Evolutionary conservation across 2,329 filamentous ascomycete genomes (phyloP).

Genomic region (Chaetomiaceae sp.): DNA sequence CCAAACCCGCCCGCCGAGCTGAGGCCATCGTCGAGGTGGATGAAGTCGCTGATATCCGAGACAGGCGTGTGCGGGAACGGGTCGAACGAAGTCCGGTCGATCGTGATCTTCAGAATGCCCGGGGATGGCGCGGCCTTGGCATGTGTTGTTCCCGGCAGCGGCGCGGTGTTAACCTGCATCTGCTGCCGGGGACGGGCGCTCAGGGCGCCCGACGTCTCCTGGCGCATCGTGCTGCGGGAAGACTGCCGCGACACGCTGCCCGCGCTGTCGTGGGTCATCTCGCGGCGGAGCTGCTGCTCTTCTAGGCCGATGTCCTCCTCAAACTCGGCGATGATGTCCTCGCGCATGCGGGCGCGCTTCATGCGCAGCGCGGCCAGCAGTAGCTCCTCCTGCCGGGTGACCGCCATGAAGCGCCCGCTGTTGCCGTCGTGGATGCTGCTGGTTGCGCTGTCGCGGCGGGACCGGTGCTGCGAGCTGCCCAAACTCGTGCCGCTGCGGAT

Average conservation of each 20-base stretch:
- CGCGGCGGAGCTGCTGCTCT: slow-evolving; percentile 15
- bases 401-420: slow-evolving; percentile 47
- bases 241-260: slow-evolving; percentile 23
- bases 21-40: slow-evolving; percentile 5
- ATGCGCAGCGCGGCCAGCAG: slow-evolving; percentile 50
- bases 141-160: not conserved
- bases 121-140: not conserved
- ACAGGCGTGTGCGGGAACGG: not conserved
- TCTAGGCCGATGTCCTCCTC: slow-evolving; percentile 30
- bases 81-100: not conserved
- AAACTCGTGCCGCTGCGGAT: slow-evolving; percentile 26
- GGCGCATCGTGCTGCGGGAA: slow-evolving; percentile 22
- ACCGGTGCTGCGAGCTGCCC: slow-evolving; percentile 12
- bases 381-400: slow-evolving; percentile 54
- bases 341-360: slow-evolving; percentile 51
- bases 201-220: slow-evolving; percentile 15
- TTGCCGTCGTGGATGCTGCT: slow-evolving; percentile 25
- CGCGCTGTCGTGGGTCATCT: slow-evolving; percentile 19
- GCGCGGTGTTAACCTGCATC: not conserved
- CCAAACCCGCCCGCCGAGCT: not conserved
- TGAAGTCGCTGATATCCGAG: slow-evolving; percentile 24
- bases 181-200: slow-evolving; percentile 19
- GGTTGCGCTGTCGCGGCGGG: slow-evolving; percentile 15
- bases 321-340: slow-evolving; percentile 39
- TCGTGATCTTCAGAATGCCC: not conserved